A percentile compares a stretch with the other conserved stretches of the same genome.
Conservation (phyloP, 1,284 basidiomycete species). For the Rhodotorula mucilaginosa region DNA sequence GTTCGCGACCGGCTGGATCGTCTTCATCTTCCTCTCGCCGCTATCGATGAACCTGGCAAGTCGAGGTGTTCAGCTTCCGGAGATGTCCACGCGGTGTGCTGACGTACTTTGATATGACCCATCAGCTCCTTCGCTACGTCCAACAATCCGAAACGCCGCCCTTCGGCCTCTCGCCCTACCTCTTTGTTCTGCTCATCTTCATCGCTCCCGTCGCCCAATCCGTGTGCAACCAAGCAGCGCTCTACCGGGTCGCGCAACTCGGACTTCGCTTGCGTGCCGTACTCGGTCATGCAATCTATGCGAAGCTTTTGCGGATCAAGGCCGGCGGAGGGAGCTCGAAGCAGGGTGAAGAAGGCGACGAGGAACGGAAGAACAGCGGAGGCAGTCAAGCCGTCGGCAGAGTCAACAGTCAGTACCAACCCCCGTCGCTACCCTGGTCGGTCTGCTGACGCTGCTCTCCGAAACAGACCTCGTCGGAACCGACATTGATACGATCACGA, state of each 20-base stretch:
- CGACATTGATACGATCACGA: constrained; percentile 38
- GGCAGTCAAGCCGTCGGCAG: constrained; percentile 29
- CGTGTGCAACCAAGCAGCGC: constrained; percentile 33
- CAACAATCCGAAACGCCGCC: constrained; percentile 24
- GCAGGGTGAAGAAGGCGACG: constrained; percentile 2
- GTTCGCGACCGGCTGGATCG: constrained; percentile 34
- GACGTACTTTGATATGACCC: fast-evolving
- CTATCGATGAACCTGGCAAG: constrained; percentile 36
- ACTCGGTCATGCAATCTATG: constrained; percentile 27
- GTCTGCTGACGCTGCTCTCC: not conserved
- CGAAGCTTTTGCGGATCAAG: constrained; percentile 32
- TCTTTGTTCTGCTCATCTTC: constrained; percentile 35
- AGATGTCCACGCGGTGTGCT: too few species aligned
- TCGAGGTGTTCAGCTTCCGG: too few species aligned
- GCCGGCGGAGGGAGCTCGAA: constrained; percentile 28
- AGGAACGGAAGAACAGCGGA: constrained; percentile 1
- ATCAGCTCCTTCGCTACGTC: constrained; percentile 36
- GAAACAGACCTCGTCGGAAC: constrained; percentile 36
- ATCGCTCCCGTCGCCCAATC: constrained; percentile 28
- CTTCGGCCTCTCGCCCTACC: constrained; percentile 25
- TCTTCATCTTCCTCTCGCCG: constrained; percentile 32
- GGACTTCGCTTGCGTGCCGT: constrained; percentile 24
- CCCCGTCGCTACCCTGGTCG: not conserved
- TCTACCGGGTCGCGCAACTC: constrained; percentile 31
- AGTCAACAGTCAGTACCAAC: constrained; percentile 27